These are phyloP conservation scores for Coniella lustricola DNA, from an alignment of 2,329 filamentous ascomycete species.

Conservation along the genomic window DNA sequence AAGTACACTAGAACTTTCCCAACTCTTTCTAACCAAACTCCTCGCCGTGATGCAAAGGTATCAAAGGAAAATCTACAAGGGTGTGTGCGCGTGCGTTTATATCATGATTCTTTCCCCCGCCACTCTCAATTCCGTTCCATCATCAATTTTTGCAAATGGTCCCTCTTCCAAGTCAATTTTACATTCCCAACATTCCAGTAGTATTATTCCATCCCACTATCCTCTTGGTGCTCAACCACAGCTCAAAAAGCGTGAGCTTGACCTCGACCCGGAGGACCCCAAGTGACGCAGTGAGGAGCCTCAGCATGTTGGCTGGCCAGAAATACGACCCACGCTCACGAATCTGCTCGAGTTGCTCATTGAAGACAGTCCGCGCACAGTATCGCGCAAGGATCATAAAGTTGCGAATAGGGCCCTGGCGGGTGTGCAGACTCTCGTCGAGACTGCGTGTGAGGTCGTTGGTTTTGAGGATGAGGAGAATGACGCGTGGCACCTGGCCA, in stretches of 20 bases:
- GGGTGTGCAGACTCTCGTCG: conserved; percentile 81
- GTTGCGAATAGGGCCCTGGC: conserved; percentile 55
- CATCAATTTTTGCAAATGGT: too few species aligned
- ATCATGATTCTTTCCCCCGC: not conserved
- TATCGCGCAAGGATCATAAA: conserved; percentile 65
- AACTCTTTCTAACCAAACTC: conserved; percentile 7
- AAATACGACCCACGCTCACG: conserved; percentile 45
- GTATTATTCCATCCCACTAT: conserved; percentile 26
- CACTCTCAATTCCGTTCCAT: too few species aligned
- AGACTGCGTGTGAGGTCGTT: conserved; percentile 92
- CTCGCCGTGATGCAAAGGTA: conserved; percentile 12
- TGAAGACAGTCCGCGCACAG: conserved; percentile 58
- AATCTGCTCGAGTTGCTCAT: conserved; percentile 57
- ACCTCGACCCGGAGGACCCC: conserved; percentile 53
- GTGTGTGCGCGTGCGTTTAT: conserved; percentile 5
- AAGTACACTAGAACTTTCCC: too few species aligned
- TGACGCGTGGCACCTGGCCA: conserved; percentile 82
- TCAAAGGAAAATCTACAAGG: conserved; percentile 7
- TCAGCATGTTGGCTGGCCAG: conserved; percentile 49
- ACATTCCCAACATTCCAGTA: conserved; percentile 7
- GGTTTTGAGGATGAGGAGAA: conserved; percentile 92
- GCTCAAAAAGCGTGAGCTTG: conserved; percentile 57
- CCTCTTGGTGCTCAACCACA: conserved; percentile 51
- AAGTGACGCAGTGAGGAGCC: conserved; percentile 49
- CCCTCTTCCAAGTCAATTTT: not conserved